Percentiles rank a stretch among this genome's conserved stretches.
Conservation (phyloP, 2,329 filamentous ascomycete genomes). For the Colletotrichum echinochloae region DNA sequence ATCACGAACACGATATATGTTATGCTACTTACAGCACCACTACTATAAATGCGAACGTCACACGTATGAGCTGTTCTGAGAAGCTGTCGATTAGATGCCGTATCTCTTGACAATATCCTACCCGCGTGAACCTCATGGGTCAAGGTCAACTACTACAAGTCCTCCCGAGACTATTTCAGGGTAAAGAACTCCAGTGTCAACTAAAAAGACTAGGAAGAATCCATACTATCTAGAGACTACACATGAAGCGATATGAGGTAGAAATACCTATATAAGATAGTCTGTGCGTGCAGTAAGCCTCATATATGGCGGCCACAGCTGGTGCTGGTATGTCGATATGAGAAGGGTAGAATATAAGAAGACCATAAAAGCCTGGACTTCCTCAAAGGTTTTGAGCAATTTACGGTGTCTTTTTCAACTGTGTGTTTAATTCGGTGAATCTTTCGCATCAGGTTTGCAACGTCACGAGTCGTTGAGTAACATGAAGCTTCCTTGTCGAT, state of each 20-base stretch:
- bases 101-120: constrained; percentile 46
- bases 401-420: neutral
- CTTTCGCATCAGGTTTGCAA: no score
- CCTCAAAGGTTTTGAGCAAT: neutral
- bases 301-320: no score
- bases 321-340: no score
- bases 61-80: constrained; percentile 58
- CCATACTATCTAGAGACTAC: no score
- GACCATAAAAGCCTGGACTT: neutral
- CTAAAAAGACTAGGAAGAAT: no score
- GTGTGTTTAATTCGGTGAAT: neutral
- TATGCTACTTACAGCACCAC: constrained; percentile 70
- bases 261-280: no score
- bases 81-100: constrained; percentile 51
- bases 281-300: no score
- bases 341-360: no score
- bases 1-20: no score
- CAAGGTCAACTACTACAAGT: constrained; percentile 33
- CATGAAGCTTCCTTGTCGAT: neutral
- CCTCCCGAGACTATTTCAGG: constrained; percentile 2
- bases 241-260: no score
- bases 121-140: constrained; percentile 36
- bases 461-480: no score
- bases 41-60: constrained; percentile 66
- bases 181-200: no score